phyloP scores from a whole-genome alignment of 139 green algal species.

The Tetradesmus lagerheimii region DNA sequence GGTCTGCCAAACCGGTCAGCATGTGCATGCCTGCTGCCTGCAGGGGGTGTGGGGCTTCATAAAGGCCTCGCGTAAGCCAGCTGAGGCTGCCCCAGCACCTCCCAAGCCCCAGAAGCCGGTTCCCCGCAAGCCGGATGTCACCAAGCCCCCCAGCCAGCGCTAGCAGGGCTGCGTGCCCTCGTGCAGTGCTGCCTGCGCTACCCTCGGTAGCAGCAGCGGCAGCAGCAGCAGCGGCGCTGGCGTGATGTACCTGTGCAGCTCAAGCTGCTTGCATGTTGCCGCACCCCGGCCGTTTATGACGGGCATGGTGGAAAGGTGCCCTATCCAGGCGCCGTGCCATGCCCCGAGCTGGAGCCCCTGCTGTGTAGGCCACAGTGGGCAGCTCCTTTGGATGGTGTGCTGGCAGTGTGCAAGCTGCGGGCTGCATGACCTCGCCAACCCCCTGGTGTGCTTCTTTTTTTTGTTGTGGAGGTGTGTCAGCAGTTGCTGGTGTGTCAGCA shows the following conservation, averaged over 20 bases:
- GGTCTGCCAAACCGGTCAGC: no score
- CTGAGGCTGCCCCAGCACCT: not conserved
- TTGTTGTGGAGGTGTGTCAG: not conserved
- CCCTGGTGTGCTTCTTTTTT: not conserved
- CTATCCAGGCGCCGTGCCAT: slow-evolving; percentile 30
- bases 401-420: not conserved
- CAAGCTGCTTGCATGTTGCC: not conserved
- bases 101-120: slow-evolving; percentile 1
- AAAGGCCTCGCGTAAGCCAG: slow-evolving; percentile 6
- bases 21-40: no score
- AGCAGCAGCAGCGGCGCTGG: not conserved
- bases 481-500: not conserved
- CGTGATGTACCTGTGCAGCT: not conserved
- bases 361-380: slow-evolving; percentile 19
- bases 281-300: not conserved
- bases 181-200: not conserved
- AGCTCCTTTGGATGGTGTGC: not conserved
- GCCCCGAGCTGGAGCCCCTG: not conserved
- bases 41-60: slow-evolving; percentile 10
- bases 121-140: not conserved
- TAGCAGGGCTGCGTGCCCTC: not conserved
- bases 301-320: slow-evolving; percentile 23
- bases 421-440: not conserved
- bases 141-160: slow-evolving; percentile 8
- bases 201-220: not conserved